phyloP scores from a whole-genome alignment of 2,329 filamentous ascomycete species.

The Aspergillus calidoustus region DNA sequence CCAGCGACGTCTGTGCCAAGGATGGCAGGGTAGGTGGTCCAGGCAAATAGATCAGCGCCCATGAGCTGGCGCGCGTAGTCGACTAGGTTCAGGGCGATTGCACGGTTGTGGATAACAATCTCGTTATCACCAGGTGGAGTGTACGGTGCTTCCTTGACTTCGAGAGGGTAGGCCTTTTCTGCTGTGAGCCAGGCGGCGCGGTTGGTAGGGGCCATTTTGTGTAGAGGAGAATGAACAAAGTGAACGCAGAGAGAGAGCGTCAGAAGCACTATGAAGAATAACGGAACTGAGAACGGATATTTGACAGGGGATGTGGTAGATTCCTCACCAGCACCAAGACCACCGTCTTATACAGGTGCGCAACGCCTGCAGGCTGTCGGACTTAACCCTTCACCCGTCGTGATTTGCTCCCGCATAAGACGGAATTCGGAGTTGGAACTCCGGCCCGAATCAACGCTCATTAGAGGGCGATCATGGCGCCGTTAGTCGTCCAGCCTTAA shows the following conservation, averaged over 20 bases:
- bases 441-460: not conserved
- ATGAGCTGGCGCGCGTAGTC: conserved; percentile 45
- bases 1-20: conserved; percentile 53
- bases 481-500: too few species aligned
- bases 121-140: conserved; percentile 40
- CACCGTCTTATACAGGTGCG: not conserved
- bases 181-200: conserved; percentile 41
- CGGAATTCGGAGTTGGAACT: not conserved
- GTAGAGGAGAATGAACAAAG: too few species aligned
- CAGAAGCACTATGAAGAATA: too few species aligned
- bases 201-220: conserved; percentile 27
- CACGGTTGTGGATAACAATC: conserved; percentile 47
- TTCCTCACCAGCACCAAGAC: too few species aligned
- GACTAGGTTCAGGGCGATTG: conserved; percentile 50
- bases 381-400: not conserved
- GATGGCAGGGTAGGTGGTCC: conserved; percentile 39
- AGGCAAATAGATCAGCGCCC: conserved; percentile 34
- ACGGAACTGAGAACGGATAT: not conserved
- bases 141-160: conserved; percentile 45
- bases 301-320: not conserved
- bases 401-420: not conserved
- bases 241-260: too few species aligned
- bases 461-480: too few species aligned
- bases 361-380: not conserved
- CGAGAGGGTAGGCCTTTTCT: conserved; percentile 35